Conservation (phyloP, 23 red algal genomes). For the Gracilaria gracilis region DNA sequence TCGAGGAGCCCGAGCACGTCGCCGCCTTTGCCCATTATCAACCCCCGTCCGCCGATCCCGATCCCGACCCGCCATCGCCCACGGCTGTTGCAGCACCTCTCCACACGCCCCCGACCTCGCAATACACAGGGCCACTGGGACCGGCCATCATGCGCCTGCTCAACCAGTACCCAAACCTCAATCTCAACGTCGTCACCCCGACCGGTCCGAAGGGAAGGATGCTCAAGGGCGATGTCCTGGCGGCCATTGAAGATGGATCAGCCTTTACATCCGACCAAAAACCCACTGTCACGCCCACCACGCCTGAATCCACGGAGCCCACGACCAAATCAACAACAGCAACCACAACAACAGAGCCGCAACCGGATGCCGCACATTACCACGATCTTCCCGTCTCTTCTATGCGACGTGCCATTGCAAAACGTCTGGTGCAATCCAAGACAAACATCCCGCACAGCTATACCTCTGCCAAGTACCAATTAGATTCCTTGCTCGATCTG, state of each 20-base stretch:
- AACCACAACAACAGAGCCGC: background rate
- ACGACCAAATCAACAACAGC: background rate
- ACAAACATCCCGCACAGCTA: slow-evolving; percentile 61
- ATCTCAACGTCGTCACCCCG: slow-evolving; percentile 34
- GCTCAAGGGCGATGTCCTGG: slow-evolving; percentile 77
- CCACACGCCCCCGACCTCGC: background rate
- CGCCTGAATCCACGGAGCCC: background rate
- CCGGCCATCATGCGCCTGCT: slow-evolving; percentile 75
- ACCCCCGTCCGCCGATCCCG: background rate
- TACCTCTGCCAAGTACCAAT: slow-evolving; percentile 33
- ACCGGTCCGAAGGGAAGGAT: slow-evolving; percentile 67
- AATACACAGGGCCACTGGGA: slow-evolving; percentile 33
- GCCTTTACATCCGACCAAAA: slow-evolving; percentile 27
- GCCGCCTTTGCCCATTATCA: slow-evolving; percentile 76
- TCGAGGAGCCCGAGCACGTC: slow-evolving; percentile 83
- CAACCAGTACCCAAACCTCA: slow-evolving; percentile 58
- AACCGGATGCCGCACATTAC: background rate
- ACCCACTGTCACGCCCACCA: background rate
- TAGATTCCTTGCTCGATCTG: slow-evolving; percentile 54
- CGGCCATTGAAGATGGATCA: slow-evolving; percentile 64
- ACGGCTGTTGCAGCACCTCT: background rate
- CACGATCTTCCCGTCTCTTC: slow-evolving; percentile 49
- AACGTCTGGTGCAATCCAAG: slow-evolving; percentile 54
- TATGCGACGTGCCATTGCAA: slow-evolving; percentile 64
- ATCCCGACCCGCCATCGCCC: background rate